A percentile compares a stretch with the other conserved stretches of the same genome.
Conservation (phyloP, 345 rosid species). For the Chamaenerion angustifolium region DNA sequence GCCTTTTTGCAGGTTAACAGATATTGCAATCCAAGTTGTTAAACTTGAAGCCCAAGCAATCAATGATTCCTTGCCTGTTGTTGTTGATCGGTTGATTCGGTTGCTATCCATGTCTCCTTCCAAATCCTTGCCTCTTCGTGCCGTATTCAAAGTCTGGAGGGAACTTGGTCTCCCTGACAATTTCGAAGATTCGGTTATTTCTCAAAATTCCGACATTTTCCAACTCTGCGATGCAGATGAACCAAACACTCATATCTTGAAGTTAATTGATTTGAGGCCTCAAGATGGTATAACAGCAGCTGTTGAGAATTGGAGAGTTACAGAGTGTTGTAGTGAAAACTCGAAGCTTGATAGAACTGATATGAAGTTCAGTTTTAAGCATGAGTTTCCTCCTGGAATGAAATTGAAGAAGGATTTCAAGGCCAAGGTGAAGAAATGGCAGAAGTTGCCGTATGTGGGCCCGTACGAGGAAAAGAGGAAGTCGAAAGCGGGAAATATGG, state of each 20-base stretch:
- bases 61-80: conserved; percentile 25
- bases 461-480: conserved; percentile 52
- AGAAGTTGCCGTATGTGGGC: conserved; percentile 50
- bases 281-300: conserved; percentile 25
- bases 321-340: conserved; percentile 54
- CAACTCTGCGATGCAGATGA: conserved; percentile 45
- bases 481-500: conserved; percentile 32
- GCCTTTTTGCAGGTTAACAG: conserved; percentile 57
- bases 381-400: conserved; percentile 72
- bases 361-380: conserved; percentile 46
- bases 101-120: conserved; percentile 53
- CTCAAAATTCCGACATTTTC: conserved; percentile 36
- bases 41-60: conserved; percentile 48
- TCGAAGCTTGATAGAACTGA: conserved; percentile 33
- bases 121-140: conserved; percentile 67
- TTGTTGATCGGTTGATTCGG: conserved; percentile 45
- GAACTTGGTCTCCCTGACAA: conserved; percentile 89
- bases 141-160: conserved; percentile 88
- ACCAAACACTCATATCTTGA: conserved; percentile 53
- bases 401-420: conserved; percentile 59
- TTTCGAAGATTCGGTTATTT: conserved; percentile 75
- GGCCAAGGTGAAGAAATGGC: conserved; percentile 78
- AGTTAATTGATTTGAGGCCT: conserved; percentile 25
- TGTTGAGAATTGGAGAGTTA: conserved; percentile 71
- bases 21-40: conserved; percentile 33